Conservation (phyloP, 176 grass and related monocot species). For the Juncus inflexus region DNA sequence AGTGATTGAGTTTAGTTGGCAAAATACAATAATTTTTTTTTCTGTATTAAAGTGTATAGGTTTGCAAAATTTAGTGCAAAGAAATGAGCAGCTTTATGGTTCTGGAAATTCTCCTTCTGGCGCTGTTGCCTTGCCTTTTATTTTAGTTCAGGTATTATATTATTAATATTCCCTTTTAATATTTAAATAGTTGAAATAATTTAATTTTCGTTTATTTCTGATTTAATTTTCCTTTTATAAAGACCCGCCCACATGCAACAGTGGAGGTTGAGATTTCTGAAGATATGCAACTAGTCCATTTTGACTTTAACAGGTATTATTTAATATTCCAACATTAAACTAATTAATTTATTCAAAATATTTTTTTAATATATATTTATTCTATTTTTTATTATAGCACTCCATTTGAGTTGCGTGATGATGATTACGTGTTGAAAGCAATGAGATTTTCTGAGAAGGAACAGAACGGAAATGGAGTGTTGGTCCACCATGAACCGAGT, state of each 20-base stretch:
- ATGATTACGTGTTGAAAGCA: constrained; percentile 83
- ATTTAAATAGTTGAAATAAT: constrained; percentile 18
- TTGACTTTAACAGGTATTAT: constrained; percentile 95
- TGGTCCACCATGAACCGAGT: constrained; percentile 18
- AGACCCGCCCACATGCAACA: constrained; percentile 98
- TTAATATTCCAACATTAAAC: not conserved
- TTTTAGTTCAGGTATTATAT: constrained; percentile 79
- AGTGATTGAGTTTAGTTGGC: too few relatives aligned
- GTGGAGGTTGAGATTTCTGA: constrained; percentile 99
- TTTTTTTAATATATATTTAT: not conserved
- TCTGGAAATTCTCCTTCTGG: constrained; percentile 73
- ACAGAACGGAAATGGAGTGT: constrained; percentile 18
- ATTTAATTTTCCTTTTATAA: constrained; percentile 23
- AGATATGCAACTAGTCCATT: constrained; percentile 98
- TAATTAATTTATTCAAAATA: too few relatives aligned
- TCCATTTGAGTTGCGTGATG: constrained; percentile 93
- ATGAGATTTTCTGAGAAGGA: constrained; percentile 58
- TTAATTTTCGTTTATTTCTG: constrained; percentile 2
- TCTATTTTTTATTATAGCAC: constrained; percentile 51
- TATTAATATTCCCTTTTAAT: constrained; percentile 8
- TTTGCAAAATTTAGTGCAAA: constrained; percentile 69
- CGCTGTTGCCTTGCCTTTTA: constrained; percentile 93
- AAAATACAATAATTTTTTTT: not conserved
- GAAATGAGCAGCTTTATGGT: constrained; percentile 75
- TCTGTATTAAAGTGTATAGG: constrained; percentile 60